These are phyloP conservation scores for Diplodia seriata DNA, from an alignment of 2,329 filamentous ascomycete genomes.

Conservation along the genomic window DNA sequence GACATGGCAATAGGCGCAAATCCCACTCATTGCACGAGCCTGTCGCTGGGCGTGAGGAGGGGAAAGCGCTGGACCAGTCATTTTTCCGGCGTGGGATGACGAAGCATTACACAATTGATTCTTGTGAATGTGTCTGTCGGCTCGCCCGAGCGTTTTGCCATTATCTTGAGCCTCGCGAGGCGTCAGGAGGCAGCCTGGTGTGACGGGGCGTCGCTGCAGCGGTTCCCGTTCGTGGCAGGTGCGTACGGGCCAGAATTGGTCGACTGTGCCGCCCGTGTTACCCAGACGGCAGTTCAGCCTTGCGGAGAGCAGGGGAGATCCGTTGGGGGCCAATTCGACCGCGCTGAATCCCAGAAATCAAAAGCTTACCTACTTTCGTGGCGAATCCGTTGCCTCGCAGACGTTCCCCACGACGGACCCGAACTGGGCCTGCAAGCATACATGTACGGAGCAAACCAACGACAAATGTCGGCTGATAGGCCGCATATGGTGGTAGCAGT, in stretches of 20 bases:
- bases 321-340: not conserved
- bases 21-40: not conserved
- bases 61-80: not conserved
- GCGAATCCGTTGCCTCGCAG: not conserved
- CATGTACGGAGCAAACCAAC: slow-evolving; percentile 20
- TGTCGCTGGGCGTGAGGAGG: not conserved
- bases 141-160: not conserved
- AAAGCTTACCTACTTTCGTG: not conserved
- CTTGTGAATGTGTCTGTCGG: not conserved
- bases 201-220: not conserved
- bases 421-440: not conserved
- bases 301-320: not conserved
- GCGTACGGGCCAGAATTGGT: not conserved
- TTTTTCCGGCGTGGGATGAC: not conserved
- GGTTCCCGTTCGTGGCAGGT: not conserved
- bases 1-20: not conserved
- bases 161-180: not conserved
- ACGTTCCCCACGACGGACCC: not conserved
- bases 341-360: slow-evolving; percentile 39
- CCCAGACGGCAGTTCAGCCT: slow-evolving; percentile 3
- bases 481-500: slow-evolving; percentile 46
- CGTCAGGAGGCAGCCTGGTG: not conserved
- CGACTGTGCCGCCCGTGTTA: not conserved
- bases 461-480: slow-evolving; percentile 36
- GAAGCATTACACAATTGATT: not conserved